Base-by-base conservation (phyloP, 305 asterid genomes). In the Coffea humblotiana region DNA sequence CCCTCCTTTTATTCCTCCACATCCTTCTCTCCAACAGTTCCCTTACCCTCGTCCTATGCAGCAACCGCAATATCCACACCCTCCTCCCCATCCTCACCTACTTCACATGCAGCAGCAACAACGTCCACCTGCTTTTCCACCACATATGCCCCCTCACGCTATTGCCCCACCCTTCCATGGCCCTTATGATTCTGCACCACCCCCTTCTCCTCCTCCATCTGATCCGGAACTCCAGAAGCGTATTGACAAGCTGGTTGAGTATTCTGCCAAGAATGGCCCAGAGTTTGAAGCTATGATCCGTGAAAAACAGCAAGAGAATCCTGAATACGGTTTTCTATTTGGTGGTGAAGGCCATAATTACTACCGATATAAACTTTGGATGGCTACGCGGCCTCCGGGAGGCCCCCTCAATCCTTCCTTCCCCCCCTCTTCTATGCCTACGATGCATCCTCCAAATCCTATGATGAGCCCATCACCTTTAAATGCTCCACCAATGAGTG, bases 251-350 rank as follows among this genome's bases (percentile, higher is more conserved):
- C 81, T 92, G 84, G 95, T 90, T 35, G 99, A 95, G 82, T 95
- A 95, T 89, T 88, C 96, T 75, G 92, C 91, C 81, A 95, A 95
- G 88, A 95, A 93, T 74, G 99, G 98, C 70, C 99, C 99, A 0
- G 99, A 92, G 83, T 93, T 95, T 83, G 99, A 95, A 88, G 95
- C 94, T 78, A 90, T 95, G 90, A 96, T 95, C 63, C 97, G 99
- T 72, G 98, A 95, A 83, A 91, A 97, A 80, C 97, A 95, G 91
- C 91, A 89, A 84, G 98, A 95, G 74, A 95, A 95, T 86, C 98
- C 99, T 27, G 95, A 91, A 71, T 95, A 93, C 78, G 71, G 92
- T 77, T 95, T 95, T 81, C 94, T 95, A 58, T 95, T 95, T 82
- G 98, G 98, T 27, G 97, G 99, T 11, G 99, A 95, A 72, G 99